Base-by-base conservation (phyloP, 768 basidiomycete genomes). In the Phylloporus arenicola region DNA sequence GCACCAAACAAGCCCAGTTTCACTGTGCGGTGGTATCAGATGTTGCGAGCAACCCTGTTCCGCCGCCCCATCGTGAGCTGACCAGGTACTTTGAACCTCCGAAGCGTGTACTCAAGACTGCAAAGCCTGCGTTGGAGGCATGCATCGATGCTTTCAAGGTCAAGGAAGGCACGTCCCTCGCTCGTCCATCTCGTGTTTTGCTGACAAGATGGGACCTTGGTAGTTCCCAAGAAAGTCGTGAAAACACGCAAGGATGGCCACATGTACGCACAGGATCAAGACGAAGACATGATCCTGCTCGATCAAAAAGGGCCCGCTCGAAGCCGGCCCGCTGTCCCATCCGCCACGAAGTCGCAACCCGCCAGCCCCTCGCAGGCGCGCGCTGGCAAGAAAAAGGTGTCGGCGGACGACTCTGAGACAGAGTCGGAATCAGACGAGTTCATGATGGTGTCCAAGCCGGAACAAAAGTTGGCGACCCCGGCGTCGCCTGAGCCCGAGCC, bases 1-100 rank as follows among this genome's bases (percentile, higher is more conserved):
- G 94, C 45, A 78, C 85, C 50, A 95, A 94, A 65, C 92, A 96
- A 72, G 93, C 93, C 12, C 82, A 92, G 59, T 90, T 95, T 68
- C 94, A 96, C 62, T 79, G 79, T 45, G 92, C 92, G 2, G 76
- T 91, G 10, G 83, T 86, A 17, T 70, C 79, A 2, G 88, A 96
- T 62, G 66, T 94, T n/a, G 67, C 74, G 19, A 74, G 74, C 7
- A 75, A 90, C 48, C 91, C 92, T 0, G 75, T 95, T 9, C 84
- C 88, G 1, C 88, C 89, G 3, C 88, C 91, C 1, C 92, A 96
- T 67, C 85, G 84, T 2, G 89, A 90, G 48, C 74, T 96, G 1
- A 71, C 79, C 25, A 92, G 87, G 62, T 98, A 88, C 68, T 84
- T 96, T 58, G 73, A 90, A 11, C 82, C 90, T 5, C 94, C 94